Evolutionary conservation across 1,139 yeast genomes (phyloP), one percentile per base, ranked within the genome.

Genomic region (Pichia sp.): DNA sequence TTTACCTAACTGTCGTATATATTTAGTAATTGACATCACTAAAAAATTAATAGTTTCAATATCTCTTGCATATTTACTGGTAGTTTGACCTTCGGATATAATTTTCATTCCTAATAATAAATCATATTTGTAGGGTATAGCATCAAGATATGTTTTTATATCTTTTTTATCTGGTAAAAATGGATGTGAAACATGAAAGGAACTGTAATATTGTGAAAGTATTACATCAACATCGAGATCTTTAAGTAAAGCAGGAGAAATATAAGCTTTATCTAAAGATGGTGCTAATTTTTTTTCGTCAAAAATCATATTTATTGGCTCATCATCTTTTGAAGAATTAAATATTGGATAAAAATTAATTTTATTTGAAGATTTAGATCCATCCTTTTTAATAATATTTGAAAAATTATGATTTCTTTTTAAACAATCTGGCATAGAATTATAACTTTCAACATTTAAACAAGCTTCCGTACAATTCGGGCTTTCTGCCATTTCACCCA

Each of bases 141-240:
- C 45, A 6, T 54, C 49, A 12, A 72, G 51, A 47, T 64, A 72
- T 2, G 54, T 50, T 11, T 57, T 42, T 4, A 73, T 60, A 28
- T 70, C 65, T 6, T 56, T 55, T 31, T 55, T 46, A 3, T 68
- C 64, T 0, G 78, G 77, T 41, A 73, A 55, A 30, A 74, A 58
- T 2, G 79, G 79, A 52, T 74, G 78, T 1, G 69, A 55, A 24
- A 49, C 49, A 48, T 73, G 74, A 51, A 73, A 71, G 20, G 52
- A 55, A 3, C 58, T 51, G 49, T 70, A 74, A 50, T 68, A 74
- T 27, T 61, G 62, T 30, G 62, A 57, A 5, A 72, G 51, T 6
- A 70, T 61, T 1, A 57, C 35, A 3, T 56, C 55, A 0, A 52
- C 40, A 39, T 67, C 51, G 7, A 68, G 42, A 41, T 55, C 49